Conservation (phyloP, 2,329 filamentous ascomycete species). For the Mariannaea elegans region DNA sequence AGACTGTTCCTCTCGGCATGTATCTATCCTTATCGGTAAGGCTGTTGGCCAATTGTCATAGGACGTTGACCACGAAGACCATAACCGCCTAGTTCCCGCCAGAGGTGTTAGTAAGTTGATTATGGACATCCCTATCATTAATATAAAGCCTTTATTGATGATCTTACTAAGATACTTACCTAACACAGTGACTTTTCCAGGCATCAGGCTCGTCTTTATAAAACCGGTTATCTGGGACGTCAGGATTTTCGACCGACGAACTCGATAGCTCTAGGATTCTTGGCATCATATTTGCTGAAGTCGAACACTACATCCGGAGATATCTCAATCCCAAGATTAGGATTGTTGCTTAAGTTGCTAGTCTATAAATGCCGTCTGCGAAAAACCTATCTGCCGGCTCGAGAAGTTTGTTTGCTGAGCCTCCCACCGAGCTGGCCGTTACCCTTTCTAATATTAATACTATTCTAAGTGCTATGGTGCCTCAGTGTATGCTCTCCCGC, state of each 20-base stretch:
- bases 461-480: slow-evolving; percentile 40
- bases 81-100: slow-evolving; percentile 56
- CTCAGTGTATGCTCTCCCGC: slow-evolving; percentile 37
- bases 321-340: slow-evolving; percentile 50
- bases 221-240: slow-evolving; percentile 67
- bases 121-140: slow-evolving; percentile 67
- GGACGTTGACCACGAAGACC: slow-evolving; percentile 59
- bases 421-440: slow-evolving; percentile 44
- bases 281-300: slow-evolving; percentile 68
- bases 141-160: slow-evolving; percentile 65
- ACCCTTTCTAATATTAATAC: slow-evolving; percentile 44
- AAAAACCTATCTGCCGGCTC: slow-evolving; percentile 26
- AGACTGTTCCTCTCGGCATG: slow-evolving; percentile 50
- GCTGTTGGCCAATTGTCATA: slow-evolving; percentile 58
- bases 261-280: slow-evolving; percentile 62
- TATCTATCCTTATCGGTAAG: slow-evolving; percentile 57
- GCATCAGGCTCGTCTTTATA: slow-evolving; percentile 60
- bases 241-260: slow-evolving; percentile 63
- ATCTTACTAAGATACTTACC: slow-evolving; percentile 60
- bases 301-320: slow-evolving; percentile 58
- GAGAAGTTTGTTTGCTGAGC: slow-evolving; percentile 27
- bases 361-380: slow-evolving; percentile 43
- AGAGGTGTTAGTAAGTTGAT: slow-evolving; percentile 62
- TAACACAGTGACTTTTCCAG: slow-evolving; percentile 49
- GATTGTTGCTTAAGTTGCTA: slow-evolving; percentile 59